Evolutionary conservation across 768 basidiomycete genomes (phyloP).

Genomic region (Pholiota molesta): DNA sequence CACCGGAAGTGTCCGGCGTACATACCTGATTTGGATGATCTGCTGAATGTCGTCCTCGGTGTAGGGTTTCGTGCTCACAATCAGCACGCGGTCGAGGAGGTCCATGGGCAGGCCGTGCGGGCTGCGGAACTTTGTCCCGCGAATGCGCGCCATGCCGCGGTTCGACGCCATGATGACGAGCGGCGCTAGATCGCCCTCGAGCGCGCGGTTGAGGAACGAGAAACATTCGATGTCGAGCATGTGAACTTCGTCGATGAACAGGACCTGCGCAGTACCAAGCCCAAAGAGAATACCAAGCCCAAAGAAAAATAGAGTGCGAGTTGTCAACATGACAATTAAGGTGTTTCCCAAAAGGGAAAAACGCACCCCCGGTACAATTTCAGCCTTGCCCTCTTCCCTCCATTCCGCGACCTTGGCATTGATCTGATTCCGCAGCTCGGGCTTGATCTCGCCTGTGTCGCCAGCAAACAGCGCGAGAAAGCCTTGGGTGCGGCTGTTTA

Average conservation of each 20-base stretch:
- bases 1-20: constrained; percentile 2
- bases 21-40: constrained; percentile 90
- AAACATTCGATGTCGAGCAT: constrained; percentile 99
- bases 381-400: constrained; percentile 98
- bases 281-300: neutral
- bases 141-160: constrained; percentile 90
- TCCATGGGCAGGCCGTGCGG: constrained; percentile 97
- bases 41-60: constrained; percentile 80
- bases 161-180: constrained; percentile 99
- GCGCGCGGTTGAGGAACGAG: constrained; percentile 95
- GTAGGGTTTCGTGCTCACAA: constrained; percentile 93
- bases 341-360: neutral
- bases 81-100: constrained; percentile 91
- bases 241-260: constrained; percentile 99
- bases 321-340: constrained; percentile 8
- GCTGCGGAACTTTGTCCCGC: constrained; percentile 92
- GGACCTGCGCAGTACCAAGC: constrained; percentile 54
- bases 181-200: constrained; percentile 92
- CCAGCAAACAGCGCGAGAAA: constrained; percentile 95
- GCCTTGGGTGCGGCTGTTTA: constrained; percentile 98
- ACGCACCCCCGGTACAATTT: constrained; percentile 93
- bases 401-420: constrained; percentile 96
- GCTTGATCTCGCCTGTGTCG: constrained; percentile 98
- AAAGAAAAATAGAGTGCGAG: constrained; percentile 9
- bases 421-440: constrained; percentile 94